Percentiles rank a stretch among this genome's conserved stretches.
Conservation (phyloP, 257 asterid species). For the Anisodus acutangulus region DNA sequence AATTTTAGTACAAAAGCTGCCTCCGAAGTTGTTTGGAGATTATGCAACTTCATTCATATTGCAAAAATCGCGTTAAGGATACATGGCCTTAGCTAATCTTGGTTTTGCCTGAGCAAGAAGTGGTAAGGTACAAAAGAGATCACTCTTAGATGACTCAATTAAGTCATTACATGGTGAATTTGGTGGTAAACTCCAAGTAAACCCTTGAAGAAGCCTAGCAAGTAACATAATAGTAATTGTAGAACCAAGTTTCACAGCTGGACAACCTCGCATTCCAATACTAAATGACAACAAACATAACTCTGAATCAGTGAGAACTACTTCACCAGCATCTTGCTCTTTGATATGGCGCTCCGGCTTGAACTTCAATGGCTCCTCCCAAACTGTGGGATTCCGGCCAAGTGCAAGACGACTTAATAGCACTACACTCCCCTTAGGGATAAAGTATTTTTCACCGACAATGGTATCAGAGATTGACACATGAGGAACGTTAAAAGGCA, state of each 20-base stretch:
- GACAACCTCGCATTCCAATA: neutral
- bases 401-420: slow-evolving; percentile 40
- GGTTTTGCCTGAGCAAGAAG: slow-evolving; percentile 21
- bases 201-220: slow-evolving; percentile 26
- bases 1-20: too few relatives aligned
- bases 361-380: slow-evolving; percentile 35
- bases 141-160: neutral
- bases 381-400: slow-evolving; percentile 42
- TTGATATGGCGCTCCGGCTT: slow-evolving; percentile 35
- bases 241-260: slow-evolving; percentile 9
- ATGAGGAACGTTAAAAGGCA: slow-evolving; percentile 41
- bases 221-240: neutral
- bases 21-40: too few relatives aligned
- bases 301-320: neutral
- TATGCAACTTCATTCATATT: too few relatives aligned
- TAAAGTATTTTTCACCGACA: slow-evolving; percentile 40
- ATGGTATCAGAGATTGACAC: slow-evolving; percentile 25
- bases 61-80: neutral
- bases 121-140: neutral
- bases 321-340: neutral
- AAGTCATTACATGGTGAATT: neutral
- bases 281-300: slow-evolving; percentile 3
- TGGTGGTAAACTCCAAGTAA: slow-evolving; percentile 25
- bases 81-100: neutral
- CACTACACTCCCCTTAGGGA: slow-evolving; percentile 46